Percentiles rank a stretch among this genome's conserved stretches.
Evolutionary conservation across 1,284 basidiomycete species (phyloP).

Genomic region (Mycena sp.): DNA sequence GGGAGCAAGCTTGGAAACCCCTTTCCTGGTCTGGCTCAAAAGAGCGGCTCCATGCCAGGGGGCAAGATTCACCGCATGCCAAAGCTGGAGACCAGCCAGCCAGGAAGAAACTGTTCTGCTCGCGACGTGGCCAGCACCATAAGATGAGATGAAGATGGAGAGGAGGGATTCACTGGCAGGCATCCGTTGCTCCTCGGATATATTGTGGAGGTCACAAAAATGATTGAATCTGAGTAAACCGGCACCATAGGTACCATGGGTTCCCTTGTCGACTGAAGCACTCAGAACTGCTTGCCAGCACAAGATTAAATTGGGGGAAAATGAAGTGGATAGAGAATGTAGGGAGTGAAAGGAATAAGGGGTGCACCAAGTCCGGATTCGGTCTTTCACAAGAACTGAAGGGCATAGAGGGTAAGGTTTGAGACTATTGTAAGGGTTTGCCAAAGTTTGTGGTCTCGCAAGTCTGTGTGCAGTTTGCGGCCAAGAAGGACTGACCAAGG

Average conservation of each 20-base stretch:
- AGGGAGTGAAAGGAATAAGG: conserved; percentile 12
- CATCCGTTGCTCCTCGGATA: conserved; percentile 32
- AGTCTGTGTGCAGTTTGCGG: conserved; percentile 4
- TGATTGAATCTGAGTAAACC: conserved; percentile 35
- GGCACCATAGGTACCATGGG: conserved; percentile 30
- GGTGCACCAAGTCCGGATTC: conserved; percentile 28
- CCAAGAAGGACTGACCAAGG: conserved; percentile 11
- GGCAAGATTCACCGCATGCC: conserved; percentile 44
- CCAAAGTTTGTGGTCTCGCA: background rate
- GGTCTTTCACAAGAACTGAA: conserved; percentile 23
- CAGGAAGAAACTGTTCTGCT: conserved; percentile 18
- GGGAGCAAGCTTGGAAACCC: conserved; percentile 37
- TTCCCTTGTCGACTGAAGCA: conserved; percentile 23
- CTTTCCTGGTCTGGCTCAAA: conserved; percentile 30
- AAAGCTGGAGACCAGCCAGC: conserved; percentile 38
- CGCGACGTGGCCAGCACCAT: background rate
- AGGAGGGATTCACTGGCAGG: conserved; percentile 32
- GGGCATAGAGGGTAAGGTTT: conserved; percentile 25
- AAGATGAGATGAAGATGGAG: conserved; percentile 22
- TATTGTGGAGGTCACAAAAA: conserved; percentile 32
- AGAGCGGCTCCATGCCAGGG: conserved; percentile 40
- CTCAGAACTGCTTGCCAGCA: conserved; percentile 2
- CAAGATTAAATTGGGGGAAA: background rate
- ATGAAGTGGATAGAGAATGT: background rate
- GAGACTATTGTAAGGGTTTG: conserved; percentile 10